These are phyloP conservation scores for Kuraishia hungarica DNA, from an alignment of 805 yeast species.

Conservation along the genomic window DNA sequence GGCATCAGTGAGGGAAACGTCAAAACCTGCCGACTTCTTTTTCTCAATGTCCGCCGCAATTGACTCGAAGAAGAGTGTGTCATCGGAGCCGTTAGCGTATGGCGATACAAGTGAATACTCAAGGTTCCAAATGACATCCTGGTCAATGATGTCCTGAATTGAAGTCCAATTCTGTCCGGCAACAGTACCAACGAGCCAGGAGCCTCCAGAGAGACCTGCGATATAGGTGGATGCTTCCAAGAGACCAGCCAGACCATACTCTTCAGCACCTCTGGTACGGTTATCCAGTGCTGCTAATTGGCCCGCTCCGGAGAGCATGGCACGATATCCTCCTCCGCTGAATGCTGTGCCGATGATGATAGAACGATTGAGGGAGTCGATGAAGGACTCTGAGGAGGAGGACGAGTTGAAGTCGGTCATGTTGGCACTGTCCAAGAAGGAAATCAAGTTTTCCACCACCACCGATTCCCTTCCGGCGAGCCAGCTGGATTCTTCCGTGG, in stretches of 20 bases:
- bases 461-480: constrained; percentile 34
- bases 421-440: constrained; percentile 36
- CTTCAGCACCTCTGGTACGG: constrained; percentile 46
- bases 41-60: constrained; percentile 35
- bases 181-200: constrained; percentile 70
- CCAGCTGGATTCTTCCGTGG: constrained; percentile 45
- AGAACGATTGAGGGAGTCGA: constrained; percentile 28
- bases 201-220: constrained; percentile 77
- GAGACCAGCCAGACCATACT: constrained; percentile 61
- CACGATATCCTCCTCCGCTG: constrained; percentile 88
- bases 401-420: constrained; percentile 36
- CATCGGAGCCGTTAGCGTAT: not conserved
- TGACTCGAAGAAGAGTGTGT: constrained; percentile 14
- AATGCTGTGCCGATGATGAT: constrained; percentile 48
- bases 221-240: constrained; percentile 63
- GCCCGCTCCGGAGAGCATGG: constrained; percentile 84
- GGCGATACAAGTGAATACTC: not conserved
- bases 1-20: constrained; percentile 52
- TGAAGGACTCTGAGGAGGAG: constrained; percentile 22
- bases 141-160: constrained; percentile 47
- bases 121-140: constrained; percentile 46
- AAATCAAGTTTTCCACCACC: constrained; percentile 34
- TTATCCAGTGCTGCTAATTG: constrained; percentile 71
- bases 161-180: constrained; percentile 66
- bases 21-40: constrained; percentile 47